Evolutionary conservation across 441 rosid genomes (phyloP).

Genomic region (Erodium moschatum): DNA sequence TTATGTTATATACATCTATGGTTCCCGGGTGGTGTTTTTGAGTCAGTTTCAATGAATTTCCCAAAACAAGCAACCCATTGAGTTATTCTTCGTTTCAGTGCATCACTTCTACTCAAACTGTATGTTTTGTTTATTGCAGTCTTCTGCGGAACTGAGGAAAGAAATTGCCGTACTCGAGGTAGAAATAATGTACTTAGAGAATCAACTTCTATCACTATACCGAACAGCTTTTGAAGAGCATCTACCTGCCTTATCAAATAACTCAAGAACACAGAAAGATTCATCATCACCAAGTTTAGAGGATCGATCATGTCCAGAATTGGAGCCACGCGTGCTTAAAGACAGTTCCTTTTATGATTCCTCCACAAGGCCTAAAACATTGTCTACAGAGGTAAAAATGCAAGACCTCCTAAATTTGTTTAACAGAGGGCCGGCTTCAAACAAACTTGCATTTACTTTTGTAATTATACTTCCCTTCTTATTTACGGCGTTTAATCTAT

Average conservation of each 20-base stretch:
- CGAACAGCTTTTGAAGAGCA: slow-evolving; percentile 59
- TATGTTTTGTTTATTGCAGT: slow-evolving; percentile 29
- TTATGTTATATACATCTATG: background rate
- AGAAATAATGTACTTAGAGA: slow-evolving; percentile 56
- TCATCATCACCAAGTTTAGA: slow-evolving; percentile 22
- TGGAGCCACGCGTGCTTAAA: slow-evolving; percentile 23
- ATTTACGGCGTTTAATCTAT: background rate
- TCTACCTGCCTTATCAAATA: slow-evolving; percentile 29
- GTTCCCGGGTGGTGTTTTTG: background rate
- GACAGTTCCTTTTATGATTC: slow-evolving; percentile 27
- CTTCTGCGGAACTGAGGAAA: slow-evolving; percentile 47
- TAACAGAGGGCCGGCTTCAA: background rate
- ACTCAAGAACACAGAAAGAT: slow-evolving; percentile 20
- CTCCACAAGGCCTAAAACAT: slow-evolving; percentile 35
- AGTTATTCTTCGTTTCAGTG: background rate
- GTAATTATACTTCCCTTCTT: background rate
- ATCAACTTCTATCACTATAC: slow-evolving; percentile 58
- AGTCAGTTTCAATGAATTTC: background rate
- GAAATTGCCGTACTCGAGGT: slow-evolving; percentile 64
- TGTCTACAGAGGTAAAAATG: slow-evolving; percentile 38
- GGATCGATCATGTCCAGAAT: slow-evolving; percentile 8
- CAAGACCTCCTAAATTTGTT: slow-evolving; percentile 3
- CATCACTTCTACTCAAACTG: background rate
- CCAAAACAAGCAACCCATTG: background rate
- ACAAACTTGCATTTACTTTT: slow-evolving; percentile 7